A percentile compares a stretch with the other conserved stretches of the same genome.
Conservation (phyloP, 345 rosid genomes). For the Ceriops decandra region DNA sequence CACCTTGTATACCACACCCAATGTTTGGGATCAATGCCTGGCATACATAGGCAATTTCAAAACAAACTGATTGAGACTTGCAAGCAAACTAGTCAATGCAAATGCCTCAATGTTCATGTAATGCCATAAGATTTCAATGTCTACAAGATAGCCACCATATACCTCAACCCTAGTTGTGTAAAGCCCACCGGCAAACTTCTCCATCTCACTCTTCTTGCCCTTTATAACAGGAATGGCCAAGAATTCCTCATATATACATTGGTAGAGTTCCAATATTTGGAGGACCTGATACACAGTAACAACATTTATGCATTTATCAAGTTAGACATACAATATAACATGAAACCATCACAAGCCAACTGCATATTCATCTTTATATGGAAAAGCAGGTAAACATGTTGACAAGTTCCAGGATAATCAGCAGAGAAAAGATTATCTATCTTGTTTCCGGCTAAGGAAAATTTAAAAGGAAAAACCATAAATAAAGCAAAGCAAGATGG, state of each 20-base stretch:
- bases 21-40: slow-evolving; percentile 97
- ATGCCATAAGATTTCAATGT: not conserved
- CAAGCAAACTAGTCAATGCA: slow-evolving; percentile 6
- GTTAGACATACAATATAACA: not conserved
- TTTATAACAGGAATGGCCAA: slow-evolving; percentile 88
- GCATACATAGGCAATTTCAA: slow-evolving; percentile 13
- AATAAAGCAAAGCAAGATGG: too few relatives aligned
- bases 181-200: slow-evolving; percentile 97
- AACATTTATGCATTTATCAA: not conserved
- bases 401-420: not conserved
- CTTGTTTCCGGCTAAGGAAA: not conserved
- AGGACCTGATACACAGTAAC: slow-evolving; percentile 45
- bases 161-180: slow-evolving; percentile 98
- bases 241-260: slow-evolving; percentile 83
- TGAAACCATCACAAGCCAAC: not conserved
- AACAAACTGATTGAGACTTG: not conserved
- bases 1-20: slow-evolving; percentile 97
- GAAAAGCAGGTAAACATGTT: not conserved
- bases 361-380: too few relatives aligned
- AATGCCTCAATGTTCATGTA: not conserved
- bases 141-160: slow-evolving; percentile 8
- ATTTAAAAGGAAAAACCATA: too few relatives aligned
- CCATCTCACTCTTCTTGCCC: slow-evolving; percentile 94
- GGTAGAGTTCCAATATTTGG: slow-evolving; percentile 79
- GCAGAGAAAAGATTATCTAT: not conserved